Percentiles rank a stretch among this genome's conserved stretches.
Conservation (phyloP, 148 eudicot species). For the Amaranthus cruentus region DNA sequence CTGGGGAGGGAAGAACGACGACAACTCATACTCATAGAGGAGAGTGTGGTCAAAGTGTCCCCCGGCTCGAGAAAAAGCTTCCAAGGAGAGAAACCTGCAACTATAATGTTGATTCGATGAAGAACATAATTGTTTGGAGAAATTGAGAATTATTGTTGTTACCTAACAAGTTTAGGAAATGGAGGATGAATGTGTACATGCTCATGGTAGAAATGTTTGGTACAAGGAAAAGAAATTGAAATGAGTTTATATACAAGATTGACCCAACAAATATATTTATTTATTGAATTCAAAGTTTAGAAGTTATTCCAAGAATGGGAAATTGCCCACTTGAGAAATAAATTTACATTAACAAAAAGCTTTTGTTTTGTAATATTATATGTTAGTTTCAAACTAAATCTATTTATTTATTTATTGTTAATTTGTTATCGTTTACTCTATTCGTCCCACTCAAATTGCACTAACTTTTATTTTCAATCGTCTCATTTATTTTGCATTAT, state of each 20-base stretch:
- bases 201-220: background rate
- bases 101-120: no score
- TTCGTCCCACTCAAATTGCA: no score
- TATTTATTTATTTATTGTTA: no score
- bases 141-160: background rate
- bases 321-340: constrained; percentile 12
- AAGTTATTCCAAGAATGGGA: constrained; percentile 14
- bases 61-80: no score
- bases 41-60: no score
- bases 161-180: constrained; percentile 21
- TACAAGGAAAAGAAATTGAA: background rate
- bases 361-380: background rate
- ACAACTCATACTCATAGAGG: no score
- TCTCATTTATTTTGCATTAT: no score
- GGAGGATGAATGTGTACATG: constrained; percentile 2
- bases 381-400: background rate
- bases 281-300: background rate
- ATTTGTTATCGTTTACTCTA: no score
- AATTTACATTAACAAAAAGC: background rate
- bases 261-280: background rate
- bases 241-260: constrained; percentile 7
- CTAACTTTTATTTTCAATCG: no score
- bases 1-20: no score
- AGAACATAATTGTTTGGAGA: background rate
- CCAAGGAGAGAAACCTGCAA: no score